Base-by-base conservation (phyloP, 1,284 basidiomycete species). In the Rhodotorula sp. region DNA sequence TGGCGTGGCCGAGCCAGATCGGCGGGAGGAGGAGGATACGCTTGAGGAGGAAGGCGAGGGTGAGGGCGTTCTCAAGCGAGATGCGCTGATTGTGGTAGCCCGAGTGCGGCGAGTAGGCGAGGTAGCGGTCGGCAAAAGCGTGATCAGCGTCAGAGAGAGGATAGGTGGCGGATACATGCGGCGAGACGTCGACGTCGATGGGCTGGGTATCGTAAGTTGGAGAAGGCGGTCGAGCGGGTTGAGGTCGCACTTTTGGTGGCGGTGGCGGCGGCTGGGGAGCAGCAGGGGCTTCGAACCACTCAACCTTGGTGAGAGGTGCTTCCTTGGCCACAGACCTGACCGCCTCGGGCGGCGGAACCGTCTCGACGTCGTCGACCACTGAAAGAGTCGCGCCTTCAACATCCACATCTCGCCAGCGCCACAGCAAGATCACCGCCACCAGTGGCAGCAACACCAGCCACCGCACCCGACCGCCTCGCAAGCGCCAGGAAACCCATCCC, bases 81-180 rank as follows among this genome's bases (percentile, higher is more conserved):
- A 92, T 90, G 48, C 89, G 86, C 80, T 92, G 89, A 78, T 91
- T 92, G 80, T 91, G 89, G 73, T 89, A 88, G 4, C 89, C 89
- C 48, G 74, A 73, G 46, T 76, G 75, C 4, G 75, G 71, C 16
- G 69, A 64, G 59, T 76, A 76, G 22, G 75, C 71, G 61, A 76
- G 68, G 57, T 62, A 76, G 34, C 64, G 64, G 8, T 64, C 66
- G 37, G 22, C 8, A 22, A 59, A 50, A 11, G 31, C 40, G 47
- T 26, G 5, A 8, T 11, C 24, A 53, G 53, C 26, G 34, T 18
- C 22, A 57, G 64, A 22, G 30, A 54, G 26, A 20, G 47, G 16
- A 24, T 6, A 13, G 18, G 44, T 30, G 52, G n/a, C 44, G 40
- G 50, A 60, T 46, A 46, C 50, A 28, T 11, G 40, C 16, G 40